These are phyloP conservation scores for Hypoxylon cercidicola DNA, from an alignment of 495 filamentous ascomycete species.

Conservation along the genomic window DNA sequence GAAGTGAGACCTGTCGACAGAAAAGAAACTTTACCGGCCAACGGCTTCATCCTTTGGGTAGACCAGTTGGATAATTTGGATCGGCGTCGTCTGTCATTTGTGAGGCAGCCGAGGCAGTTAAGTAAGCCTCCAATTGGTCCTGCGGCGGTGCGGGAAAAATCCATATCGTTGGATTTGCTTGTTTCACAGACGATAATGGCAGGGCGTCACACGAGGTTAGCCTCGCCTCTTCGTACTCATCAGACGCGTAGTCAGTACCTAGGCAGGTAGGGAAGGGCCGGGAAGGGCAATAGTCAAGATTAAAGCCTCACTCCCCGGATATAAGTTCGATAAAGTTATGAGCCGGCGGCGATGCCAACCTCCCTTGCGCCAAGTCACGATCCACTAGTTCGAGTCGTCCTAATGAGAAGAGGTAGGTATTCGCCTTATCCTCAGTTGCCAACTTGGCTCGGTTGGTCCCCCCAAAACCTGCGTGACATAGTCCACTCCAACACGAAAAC, in stretches of 20 bases:
- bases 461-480: slow-evolving; percentile 33
- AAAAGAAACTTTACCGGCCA: slow-evolving; percentile 12
- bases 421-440: slow-evolving; percentile 25
- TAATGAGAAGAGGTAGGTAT: slow-evolving; percentile 1
- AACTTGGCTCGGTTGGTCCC: slow-evolving; percentile 32
- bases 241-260: neutral
- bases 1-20: neutral
- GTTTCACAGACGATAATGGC: slow-evolving; percentile 25
- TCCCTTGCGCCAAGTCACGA: slow-evolving; percentile 17
- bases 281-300: slow-evolving; percentile 13
- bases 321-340: slow-evolving; percentile 27
- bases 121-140: slow-evolving; percentile 2
- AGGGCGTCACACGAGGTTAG: slow-evolving; percentile 26
- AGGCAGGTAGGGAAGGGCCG: neutral
- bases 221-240: slow-evolving; percentile 23
- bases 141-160: slow-evolving; percentile 4
- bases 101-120: slow-evolving; percentile 13
- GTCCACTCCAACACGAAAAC: slow-evolving; percentile 29
- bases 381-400: slow-evolving; percentile 12
- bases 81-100: slow-evolving; percentile 12
- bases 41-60: slow-evolving; percentile 1
- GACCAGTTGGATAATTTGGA: slow-evolving; percentile 23
- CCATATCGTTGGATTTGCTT: neutral
- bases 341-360: slow-evolving; percentile 12
- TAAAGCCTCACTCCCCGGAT: slow-evolving; percentile 13